Base-by-base conservation (phyloP, 441 rosid species). In the Dalechampia spathulata region DNA sequence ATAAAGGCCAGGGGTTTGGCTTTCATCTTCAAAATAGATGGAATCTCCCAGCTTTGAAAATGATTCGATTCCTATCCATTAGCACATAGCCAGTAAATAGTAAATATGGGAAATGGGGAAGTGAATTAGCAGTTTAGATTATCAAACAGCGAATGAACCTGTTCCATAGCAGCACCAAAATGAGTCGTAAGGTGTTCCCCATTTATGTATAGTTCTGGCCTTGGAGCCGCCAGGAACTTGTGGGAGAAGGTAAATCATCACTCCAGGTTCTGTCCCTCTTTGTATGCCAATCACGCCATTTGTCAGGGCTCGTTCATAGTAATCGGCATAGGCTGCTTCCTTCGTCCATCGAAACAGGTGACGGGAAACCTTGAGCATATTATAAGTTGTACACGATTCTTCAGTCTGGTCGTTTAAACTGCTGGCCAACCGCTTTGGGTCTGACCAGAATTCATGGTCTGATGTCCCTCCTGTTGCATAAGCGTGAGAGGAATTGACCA, bases 81-180 rank as follows among this genome's bases (percentile, higher is more conserved):
- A n/a, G n/a, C n/a, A n/a, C n/a, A n/a, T n/a, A n/a, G n/a, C n/a
- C n/a, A n/a, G n/a, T n/a, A n/a, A n/a, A n/a, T n/a, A n/a, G n/a
- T n/a, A n/a, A n/a, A n/a, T n/a, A n/a, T n/a, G n/a, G n/a, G n/a
- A n/a, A n/a, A n/a, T n/a, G n/a, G n/a, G n/a, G n/a, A n/a, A n/a
- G n/a, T n/a, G n/a, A n/a, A n/a, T n/a, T n/a, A n/a, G n/a, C n/a
- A n/a, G n/a, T n/a, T n/a, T n/a, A n/a, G n/a, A n/a, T n/a, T n/a
- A n/a, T n/a, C n/a, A n/a, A n/a, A n/a, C n/a, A n/a, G n/a, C n/a
- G n/a, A n/a, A n/a, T n/a, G n/a, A n/a, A n/a, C n/a, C n/a, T 88
- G 97, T 89, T 64, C 96, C 97, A 72, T 93, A 93, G 68, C 97
- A 93, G 82, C 99, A 93, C 99, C 99, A 93, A 65, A 93, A 93